Conservation (phyloP, 1,284 basidiomycete genomes). For the Trichosporon asahii region DNA sequence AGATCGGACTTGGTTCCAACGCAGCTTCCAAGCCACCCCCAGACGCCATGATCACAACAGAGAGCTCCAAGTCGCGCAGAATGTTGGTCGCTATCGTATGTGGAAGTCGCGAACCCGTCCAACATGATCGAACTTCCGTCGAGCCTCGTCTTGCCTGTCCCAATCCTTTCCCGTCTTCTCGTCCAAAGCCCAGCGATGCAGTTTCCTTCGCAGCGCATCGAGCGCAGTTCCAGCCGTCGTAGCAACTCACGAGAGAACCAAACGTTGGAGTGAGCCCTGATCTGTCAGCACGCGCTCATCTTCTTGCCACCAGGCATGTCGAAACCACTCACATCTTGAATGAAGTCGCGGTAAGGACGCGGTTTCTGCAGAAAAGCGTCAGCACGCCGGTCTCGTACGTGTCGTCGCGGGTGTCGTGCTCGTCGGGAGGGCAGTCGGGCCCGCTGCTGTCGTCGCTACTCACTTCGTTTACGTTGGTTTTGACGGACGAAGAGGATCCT, state of each 20-base stretch:
- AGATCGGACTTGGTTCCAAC: not conserved
- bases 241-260: slow-evolving; percentile 52
- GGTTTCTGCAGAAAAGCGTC: slow-evolving; percentile 15
- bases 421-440: not conserved
- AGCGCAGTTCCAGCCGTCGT: slow-evolving; percentile 5
- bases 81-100: not conserved
- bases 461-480: slow-evolving; percentile 26
- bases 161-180: not conserved
- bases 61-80: not conserved
- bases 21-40: not conserved
- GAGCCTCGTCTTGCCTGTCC: not conserved
- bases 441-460: slow-evolving; percentile 5
- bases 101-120: not conserved
- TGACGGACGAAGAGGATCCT: slow-evolving; percentile 11
- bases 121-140: not conserved
- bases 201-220: not conserved
- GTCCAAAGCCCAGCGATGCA: not conserved
- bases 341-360: slow-evolving; percentile 16
- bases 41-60: too few species aligned
- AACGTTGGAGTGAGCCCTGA: slow-evolving; percentile 54
- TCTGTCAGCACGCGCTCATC: slow-evolving; percentile 13
- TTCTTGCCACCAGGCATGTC: not conserved
- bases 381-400: not conserved
- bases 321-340: slow-evolving; percentile 24
- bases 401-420: slow-evolving; percentile 7